Evolutionary conservation across 148 eudicot genomes (phyloP), one percentile per base, ranked within the genome.

Genomic region (Hydrangea macrophylla): DNA sequence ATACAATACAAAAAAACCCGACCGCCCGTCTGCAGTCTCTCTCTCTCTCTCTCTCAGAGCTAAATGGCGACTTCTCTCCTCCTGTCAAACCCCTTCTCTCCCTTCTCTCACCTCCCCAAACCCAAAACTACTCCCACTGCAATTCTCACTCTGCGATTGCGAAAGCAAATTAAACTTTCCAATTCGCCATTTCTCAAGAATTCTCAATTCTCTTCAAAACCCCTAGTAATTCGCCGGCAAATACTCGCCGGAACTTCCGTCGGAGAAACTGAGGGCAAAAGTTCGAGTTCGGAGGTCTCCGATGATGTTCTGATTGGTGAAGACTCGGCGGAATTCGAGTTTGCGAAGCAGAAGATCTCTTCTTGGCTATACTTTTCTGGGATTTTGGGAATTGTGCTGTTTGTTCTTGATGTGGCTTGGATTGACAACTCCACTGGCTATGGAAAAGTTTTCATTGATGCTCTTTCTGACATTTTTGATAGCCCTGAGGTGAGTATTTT

Each of bases 301-400:
- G 76, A 68, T 5, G 72, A 60, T 5, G 64, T 37, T 22, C 33
- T 89, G 51, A 76, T 87, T 11, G 98, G 96, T 3, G 98, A 92
- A 69, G 96, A 92, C 62, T 84, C 98, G 0, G 98, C 98, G 7
- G 82, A 64, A 37, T 92, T 92, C 58, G 85, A 85, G 1, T 68
- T 89, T 6, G 69, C 83, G 40, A 63, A 79, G 28, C 98, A 92
- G 82, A 92, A 84, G 75, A 51, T 92, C 11, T 72, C 82, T 20
- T 94, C 98, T 11, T 94, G 96, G 98, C 62, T 86, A 62, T 93
- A 90, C 36, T 93, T 93, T 13, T 56, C 83, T 7, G 82, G 80
- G 39, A 67, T 93, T 70, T 78, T 90, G 68, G 98, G 96, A 8
- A 81, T 85, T 68, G 98, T 90, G n/a, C 74, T 88, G 30, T 86